These are phyloP conservation scores for Setaria italica DNA, from an alignment of 202 grass and related monocot genomes.

Conservation along the genomic window DNA sequence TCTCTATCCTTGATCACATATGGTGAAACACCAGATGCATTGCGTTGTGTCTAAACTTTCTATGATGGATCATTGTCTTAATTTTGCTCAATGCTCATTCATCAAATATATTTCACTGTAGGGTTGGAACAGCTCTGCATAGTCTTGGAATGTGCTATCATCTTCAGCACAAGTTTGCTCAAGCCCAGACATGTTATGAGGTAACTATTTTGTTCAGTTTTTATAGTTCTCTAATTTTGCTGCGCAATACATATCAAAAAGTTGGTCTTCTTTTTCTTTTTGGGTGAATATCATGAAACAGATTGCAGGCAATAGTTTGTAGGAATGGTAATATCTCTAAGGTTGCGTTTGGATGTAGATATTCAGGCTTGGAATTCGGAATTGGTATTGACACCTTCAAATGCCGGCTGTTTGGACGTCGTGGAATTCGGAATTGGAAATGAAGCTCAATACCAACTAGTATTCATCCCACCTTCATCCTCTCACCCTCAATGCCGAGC, in stretches of 20 bases:
- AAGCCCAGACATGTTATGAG: conserved; percentile 86
- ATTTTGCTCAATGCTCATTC: conserved; percentile 22
- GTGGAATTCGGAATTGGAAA: no score
- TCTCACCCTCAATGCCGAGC: no score
- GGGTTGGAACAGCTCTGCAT: conserved; percentile 79
- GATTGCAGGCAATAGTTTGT: conserved; percentile 25
- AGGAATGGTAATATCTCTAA: conserved; percentile 14
- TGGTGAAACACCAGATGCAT: neutral
- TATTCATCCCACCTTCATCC: no score
- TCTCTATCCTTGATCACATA: conserved; percentile 31
- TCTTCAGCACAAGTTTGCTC: conserved; percentile 64
- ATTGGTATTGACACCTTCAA: no score
- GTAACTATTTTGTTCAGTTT: conserved; percentile 44
- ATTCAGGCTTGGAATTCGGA: no score
- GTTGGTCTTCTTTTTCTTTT: neutral
- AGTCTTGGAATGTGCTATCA: conserved; percentile 86
- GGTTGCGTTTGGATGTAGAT: no score
- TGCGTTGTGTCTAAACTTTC: conserved; percentile 2
- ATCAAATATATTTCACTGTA: conserved; percentile 48
- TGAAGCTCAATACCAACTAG: no score
- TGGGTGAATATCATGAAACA: conserved; percentile 27
- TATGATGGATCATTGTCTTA: neutral
- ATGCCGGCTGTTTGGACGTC: no score
- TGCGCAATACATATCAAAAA: neutral
- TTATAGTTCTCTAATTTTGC: neutral